phyloP scores from a whole-genome alignment of 2,329 filamentous ascomycete species.

The Bisporella sp. region DNA sequence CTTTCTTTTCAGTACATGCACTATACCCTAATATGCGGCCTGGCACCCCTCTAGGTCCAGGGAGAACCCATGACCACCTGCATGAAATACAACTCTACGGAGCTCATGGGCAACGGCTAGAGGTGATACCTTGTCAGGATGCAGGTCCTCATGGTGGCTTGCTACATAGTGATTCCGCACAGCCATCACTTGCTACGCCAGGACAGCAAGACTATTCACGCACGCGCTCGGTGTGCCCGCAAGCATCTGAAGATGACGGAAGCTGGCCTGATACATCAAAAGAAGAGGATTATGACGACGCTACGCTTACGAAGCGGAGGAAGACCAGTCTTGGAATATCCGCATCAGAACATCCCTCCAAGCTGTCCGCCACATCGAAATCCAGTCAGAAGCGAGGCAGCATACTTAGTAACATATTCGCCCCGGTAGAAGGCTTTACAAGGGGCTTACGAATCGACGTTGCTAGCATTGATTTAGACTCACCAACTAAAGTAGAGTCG shows the following conservation, averaged over 20 bases:
- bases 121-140: constrained; percentile 3
- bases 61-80: constrained; percentile 19
- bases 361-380: constrained; percentile 2
- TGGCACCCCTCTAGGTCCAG: constrained; percentile 26
- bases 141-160: constrained; percentile 1
- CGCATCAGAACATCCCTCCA: background rate
- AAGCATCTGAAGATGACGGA: constrained; percentile 4
- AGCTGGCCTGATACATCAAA: constrained; percentile 14
- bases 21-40: constrained; percentile 50
- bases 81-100: constrained; percentile 29
- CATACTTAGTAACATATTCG: background rate
- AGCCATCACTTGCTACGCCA: constrained; percentile 28
- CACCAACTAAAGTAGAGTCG: background rate
- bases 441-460: constrained; percentile 18
- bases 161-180: constrained; percentile 25
- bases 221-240: constrained; percentile 9
- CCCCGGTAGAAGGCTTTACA: constrained; percentile 10
- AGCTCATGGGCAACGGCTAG: constrained; percentile 33
- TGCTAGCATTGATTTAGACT: constrained; percentile 8
- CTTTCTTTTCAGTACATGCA: constrained; percentile 66
- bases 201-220: constrained; percentile 21
- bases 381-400: no score
- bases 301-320: constrained; percentile 18
- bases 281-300: constrained; percentile 18
- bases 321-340: background rate